Conservation (phyloP, 164 flowering plant species). For the Aristolochia californica region DNA sequence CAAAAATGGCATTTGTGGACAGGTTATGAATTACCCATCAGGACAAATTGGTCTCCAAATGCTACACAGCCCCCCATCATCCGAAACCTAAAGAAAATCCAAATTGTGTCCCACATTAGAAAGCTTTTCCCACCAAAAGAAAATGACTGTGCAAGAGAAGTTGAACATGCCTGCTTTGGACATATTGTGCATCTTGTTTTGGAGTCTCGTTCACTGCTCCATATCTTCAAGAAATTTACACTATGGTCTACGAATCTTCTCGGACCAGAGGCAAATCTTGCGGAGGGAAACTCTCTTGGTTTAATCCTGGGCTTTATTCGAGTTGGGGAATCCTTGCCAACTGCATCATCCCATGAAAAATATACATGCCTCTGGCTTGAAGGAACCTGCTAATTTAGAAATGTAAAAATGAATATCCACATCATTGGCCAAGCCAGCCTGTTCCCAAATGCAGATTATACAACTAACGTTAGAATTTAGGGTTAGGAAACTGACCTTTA, state of each 20-base stretch:
- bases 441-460: neutral
- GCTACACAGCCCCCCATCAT: constrained; percentile 49
- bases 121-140: neutral
- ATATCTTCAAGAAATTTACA: constrained; percentile 68
- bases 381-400: constrained; percentile 51
- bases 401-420: neutral
- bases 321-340: constrained; percentile 26
- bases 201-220: constrained; percentile 81
- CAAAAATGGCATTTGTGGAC: neutral
- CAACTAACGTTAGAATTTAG: neutral
- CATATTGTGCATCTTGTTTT: constrained; percentile 59
- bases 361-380: constrained; percentile 63
- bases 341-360: constrained; percentile 56
- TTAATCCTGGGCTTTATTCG: constrained; percentile 36
- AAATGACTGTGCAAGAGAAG: neutral
- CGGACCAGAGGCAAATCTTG: constrained; percentile 29
- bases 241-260: constrained; percentile 48
- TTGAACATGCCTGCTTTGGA: constrained; percentile 55
- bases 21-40: constrained; percentile 55
- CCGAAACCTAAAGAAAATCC: constrained; percentile 29
- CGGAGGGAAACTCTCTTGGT: constrained; percentile 42
- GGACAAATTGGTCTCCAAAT: constrained; percentile 96
- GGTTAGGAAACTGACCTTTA: constrained; percentile 40
- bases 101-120: neutral
- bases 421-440: neutral